Evolutionary conservation across 345 rosid species (phyloP).

Genomic region (Citrus cavaleriei): DNA sequence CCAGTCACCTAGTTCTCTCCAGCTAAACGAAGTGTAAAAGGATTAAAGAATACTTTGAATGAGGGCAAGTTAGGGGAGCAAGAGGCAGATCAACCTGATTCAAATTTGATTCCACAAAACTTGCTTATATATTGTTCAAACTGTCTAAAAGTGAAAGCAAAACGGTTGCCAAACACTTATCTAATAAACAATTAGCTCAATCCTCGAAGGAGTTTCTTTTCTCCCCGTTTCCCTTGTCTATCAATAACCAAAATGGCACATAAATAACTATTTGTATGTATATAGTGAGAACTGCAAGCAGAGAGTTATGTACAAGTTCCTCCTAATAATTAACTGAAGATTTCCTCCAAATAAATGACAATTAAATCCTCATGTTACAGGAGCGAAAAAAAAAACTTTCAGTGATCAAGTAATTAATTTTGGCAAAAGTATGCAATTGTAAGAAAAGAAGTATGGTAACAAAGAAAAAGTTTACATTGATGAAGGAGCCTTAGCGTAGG

Average conservation of each 20-base stretch:
- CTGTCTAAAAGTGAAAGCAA: not conserved
- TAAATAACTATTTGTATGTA: no score
- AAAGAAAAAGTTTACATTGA: slow-evolving; percentile 54
- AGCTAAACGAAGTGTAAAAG: not conserved
- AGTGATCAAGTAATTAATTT: not conserved
- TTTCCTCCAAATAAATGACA: slow-evolving; percentile 1
- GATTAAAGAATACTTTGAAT: not conserved
- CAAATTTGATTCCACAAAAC: not conserved
- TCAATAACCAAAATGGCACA: not conserved
- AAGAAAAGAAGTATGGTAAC: not conserved
- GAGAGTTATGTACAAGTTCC: not conserved
- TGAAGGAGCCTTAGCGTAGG: slow-evolving; percentile 95
- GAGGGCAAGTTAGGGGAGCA: not conserved
- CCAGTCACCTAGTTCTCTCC: not conserved
- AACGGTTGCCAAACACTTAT: not conserved
- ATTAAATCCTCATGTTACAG: not conserved
- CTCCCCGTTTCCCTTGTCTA: not conserved
- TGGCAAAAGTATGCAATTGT: not conserved
- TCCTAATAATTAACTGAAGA: not conserved
- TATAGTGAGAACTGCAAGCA: not conserved
- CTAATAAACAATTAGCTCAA: not conserved
- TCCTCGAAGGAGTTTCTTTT: not conserved
- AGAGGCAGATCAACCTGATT: not conserved
- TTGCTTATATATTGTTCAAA: not conserved
- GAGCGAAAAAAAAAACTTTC: not conserved